Conservation (phyloP, 257 asterid genomes). For the Primulina eburnea region DNA sequence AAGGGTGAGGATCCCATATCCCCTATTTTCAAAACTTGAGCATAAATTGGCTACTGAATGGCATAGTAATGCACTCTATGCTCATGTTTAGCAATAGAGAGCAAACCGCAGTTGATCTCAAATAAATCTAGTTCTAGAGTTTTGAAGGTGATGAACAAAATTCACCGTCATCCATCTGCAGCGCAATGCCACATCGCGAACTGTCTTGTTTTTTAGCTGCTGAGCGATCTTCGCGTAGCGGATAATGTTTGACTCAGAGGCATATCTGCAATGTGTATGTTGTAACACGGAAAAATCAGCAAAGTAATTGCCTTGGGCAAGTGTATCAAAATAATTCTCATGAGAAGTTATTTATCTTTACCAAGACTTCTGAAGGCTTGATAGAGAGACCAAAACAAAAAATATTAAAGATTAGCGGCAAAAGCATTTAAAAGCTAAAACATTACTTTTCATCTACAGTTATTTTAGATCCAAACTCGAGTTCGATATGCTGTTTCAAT, state of each 20-base stretch:
- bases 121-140: background rate
- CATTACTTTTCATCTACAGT: background rate
- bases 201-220: slow-evolving; percentile 69
- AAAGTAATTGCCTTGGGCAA: background rate
- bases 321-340: background rate
- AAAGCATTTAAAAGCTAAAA: background rate
- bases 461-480: too few species aligned
- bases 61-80: background rate
- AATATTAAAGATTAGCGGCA: background rate
- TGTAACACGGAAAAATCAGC: background rate
- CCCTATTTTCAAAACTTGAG: background rate
- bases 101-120: background rate
- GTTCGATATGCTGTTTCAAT: background rate
- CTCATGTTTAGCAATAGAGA: slow-evolving; percentile 1
- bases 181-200: slow-evolving; percentile 93
- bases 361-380: background rate
- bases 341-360: background rate
- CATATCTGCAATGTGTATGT: slow-evolving; percentile 51
- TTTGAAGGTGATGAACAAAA: slow-evolving; percentile 21
- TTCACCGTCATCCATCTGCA: slow-evolving; percentile 95
- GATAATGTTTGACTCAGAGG: slow-evolving; percentile 64
- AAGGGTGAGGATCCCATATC: background rate
- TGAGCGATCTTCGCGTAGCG: slow-evolving; percentile 91
- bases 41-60: background rate
- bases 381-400: background rate